A percentile compares a stretch with the other conserved stretches of the same genome.
Evolutionary conservation across 148 eudicot species (phyloP).

Genomic region (Heliosperma pusillum): DNA sequence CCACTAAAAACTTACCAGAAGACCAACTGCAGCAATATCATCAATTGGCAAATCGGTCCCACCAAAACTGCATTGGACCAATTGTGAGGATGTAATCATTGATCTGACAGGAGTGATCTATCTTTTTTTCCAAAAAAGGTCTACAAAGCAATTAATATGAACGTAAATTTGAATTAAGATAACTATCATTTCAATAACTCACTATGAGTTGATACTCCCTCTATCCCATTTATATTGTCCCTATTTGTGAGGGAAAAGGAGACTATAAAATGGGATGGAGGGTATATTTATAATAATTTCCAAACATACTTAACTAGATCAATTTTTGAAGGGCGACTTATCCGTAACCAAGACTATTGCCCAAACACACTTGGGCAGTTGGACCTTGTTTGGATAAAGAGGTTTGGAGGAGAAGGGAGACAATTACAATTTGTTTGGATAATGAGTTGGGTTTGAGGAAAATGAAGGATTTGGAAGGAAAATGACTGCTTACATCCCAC

Average conservation of each 20-base stretch:
- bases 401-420: neutral
- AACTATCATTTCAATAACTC: neutral
- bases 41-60: slow-evolving; percentile 85
- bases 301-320: neutral
- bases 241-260: neutral
- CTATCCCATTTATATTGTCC: neutral
- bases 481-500: neutral
- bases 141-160: slow-evolving; percentile 2
- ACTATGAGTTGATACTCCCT: neutral
- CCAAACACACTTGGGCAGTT: neutral
- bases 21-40: slow-evolving; percentile 90
- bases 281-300: neutral
- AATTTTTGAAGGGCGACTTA: neutral
- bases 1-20: slow-evolving; percentile 52
- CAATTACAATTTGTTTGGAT: neutral
- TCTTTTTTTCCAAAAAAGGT: slow-evolving; percentile 7
- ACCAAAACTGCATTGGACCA: slow-evolving; percentile 52
- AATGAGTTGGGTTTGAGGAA: neutral
- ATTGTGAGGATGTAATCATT: slow-evolving; percentile 17
- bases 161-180: neutral
- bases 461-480: neutral
- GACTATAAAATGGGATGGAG: neutral
- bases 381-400: neutral
- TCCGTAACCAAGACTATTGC: neutral
- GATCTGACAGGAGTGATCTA: neutral